Conservation (phyloP, 2,329 filamentous ascomycete genomes). For the Beauveria pseudobassiana region DNA sequence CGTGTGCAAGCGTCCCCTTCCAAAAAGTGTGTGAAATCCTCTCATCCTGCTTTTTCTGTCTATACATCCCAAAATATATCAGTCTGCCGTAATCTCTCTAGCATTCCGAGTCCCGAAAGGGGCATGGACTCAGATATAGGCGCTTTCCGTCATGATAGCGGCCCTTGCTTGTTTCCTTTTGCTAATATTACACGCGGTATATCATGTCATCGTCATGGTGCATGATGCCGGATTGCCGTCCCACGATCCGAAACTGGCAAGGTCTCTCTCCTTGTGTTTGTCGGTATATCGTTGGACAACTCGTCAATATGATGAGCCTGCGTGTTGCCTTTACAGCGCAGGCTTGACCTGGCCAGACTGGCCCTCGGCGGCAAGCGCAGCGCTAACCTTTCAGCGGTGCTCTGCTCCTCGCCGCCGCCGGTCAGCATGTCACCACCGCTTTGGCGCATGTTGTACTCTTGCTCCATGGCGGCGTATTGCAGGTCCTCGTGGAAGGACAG, state of each 20-base stretch:
- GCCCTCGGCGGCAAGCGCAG: constrained; percentile 35
- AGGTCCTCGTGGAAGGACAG: constrained; percentile 93
- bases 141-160: not conserved
- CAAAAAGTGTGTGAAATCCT: not conserved
- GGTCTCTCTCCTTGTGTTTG: not conserved
- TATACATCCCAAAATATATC: constrained; percentile 2
- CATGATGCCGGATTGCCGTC: constrained; percentile 1
- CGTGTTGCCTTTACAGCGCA: constrained; percentile 34
- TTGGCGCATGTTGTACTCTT: constrained; percentile 94
- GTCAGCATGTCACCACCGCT: constrained; percentile 67
- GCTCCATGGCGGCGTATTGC: constrained; percentile 94
- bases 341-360: constrained; percentile 34
- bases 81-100: not conserved
- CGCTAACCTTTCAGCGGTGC: constrained; percentile 42
- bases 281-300: not conserved
- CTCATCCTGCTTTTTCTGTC: not conserved
- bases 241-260: not conserved
- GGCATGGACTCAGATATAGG: not conserved
- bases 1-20: not conserved
- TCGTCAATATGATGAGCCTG: not conserved
- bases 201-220: constrained; percentile 6
- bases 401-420: constrained; percentile 34
- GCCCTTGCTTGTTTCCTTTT: not conserved
- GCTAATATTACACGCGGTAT: constrained; percentile 6
- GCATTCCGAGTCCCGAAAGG: not conserved